These are phyloP conservation scores for Thermoascus crustaceus DNA, from an alignment of 2,329 filamentous ascomycete genomes.

Conservation along the genomic window DNA sequence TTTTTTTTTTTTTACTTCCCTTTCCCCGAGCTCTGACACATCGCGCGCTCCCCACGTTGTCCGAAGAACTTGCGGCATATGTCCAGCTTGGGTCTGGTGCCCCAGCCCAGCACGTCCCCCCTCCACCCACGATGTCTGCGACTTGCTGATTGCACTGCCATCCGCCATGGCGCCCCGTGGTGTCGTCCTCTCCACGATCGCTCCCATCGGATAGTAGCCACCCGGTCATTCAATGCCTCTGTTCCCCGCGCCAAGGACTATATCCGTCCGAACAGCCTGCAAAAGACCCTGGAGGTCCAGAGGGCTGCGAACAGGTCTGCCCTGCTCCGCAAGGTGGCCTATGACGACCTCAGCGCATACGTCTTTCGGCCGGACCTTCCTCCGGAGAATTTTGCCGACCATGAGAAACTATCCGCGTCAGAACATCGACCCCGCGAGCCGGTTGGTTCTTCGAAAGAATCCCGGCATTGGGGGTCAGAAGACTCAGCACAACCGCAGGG, in stretches of 20 bases:
- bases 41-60: background rate
- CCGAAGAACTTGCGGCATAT: background rate
- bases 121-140: background rate
- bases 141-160: too few relatives aligned
- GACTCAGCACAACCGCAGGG: too few relatives aligned
- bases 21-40: too few relatives aligned
- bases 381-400: too few relatives aligned
- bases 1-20: too few relatives aligned
- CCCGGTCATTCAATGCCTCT: background rate
- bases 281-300: conserved; percentile 27
- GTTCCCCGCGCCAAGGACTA: conserved; percentile 4
- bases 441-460: too few relatives aligned
- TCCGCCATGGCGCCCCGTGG: too few relatives aligned
- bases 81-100: background rate
- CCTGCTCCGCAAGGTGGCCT: conserved; percentile 15
- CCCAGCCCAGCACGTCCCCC: background rate
- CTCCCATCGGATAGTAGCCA: conserved; percentile 1
- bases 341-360: background rate
- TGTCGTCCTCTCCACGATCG: conserved; percentile 1
- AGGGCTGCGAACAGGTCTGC: conserved; percentile 22
- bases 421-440: too few relatives aligned
- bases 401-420: too few relatives aligned
- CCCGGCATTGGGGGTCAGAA: too few relatives aligned
- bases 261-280: conserved; percentile 20
- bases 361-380: conserved; percentile 1